Evolutionary conservation across 306 rosid species (phyloP), one percentile per base, ranked within the genome.

Genomic region (Delonix regia): DNA sequence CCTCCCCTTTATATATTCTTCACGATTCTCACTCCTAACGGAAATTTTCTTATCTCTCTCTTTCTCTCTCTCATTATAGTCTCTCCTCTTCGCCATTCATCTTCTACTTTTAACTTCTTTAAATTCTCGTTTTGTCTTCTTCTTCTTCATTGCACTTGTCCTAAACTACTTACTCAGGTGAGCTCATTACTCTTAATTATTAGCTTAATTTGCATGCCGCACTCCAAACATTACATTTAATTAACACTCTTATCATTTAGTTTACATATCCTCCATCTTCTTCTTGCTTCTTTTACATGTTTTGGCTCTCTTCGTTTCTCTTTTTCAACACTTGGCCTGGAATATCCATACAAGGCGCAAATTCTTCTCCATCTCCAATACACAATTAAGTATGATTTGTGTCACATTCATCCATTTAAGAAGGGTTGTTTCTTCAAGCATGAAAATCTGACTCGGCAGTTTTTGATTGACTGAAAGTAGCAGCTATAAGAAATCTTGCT

Each of bases 1-100:
- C 83, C 76, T 78, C 72, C 62, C 71, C 28, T 71, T 80, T 84
- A 82, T 89, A 85, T 84, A 87, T 84, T 67, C 86, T 83, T 82
- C 75, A 60, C n/a, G 55, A 10, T 82, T 44, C 80, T 76, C 81
- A 28, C 80, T 85, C 77, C 67, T 67, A 79, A 78, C 81, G 64
- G 75, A 85, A 78, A 81, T 68, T 83, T 73, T 62, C 57, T 61
- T 78, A 25, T 11, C 64, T 39, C 30, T 44, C 63, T 45, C 56
- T n/a, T n/a, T n/a, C 34, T 24, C 63, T 14, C 39, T 2, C 65
- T 5, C n/a, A n/a, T n/a, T n/a, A n/a, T n/a, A n/a, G n/a, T 15
- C 41, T 11, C 19, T 36, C 66, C 73, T n/a, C 82, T 42, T 41
- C 65, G 15, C 27, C 28, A 30, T 22, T 55, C 28, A 39, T 39